phyloP scores from a whole-genome alignment of 2,329 filamentous ascomycete genomes.

The Zymoseptoria passerinii region DNA sequence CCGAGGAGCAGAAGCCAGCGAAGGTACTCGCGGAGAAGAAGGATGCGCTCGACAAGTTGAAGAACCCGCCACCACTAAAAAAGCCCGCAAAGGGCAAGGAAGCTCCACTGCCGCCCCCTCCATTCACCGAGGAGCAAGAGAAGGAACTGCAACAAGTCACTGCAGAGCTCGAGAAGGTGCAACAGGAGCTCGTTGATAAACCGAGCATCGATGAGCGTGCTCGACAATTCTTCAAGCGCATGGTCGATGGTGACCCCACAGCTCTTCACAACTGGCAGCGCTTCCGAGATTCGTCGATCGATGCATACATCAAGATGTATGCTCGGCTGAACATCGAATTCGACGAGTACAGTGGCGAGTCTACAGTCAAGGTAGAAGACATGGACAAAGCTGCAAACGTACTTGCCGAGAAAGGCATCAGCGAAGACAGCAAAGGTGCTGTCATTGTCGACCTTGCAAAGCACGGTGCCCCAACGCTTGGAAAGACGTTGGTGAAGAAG shows the following conservation, averaged over 20 bases:
- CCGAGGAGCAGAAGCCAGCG: constrained; percentile 57
- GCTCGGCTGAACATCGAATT: constrained; percentile 57
- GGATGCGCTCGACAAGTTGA: constrained; percentile 34
- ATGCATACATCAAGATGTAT: constrained; percentile 57
- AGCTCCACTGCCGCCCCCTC: constrained; percentile 26
- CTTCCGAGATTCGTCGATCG: constrained; percentile 56
- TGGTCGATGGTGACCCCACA: constrained; percentile 54
- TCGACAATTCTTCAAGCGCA: constrained; percentile 60
- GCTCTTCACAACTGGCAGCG: constrained; percentile 55
- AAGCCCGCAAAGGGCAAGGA: constrained; percentile 40
- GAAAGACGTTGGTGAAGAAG: constrained; percentile 58
- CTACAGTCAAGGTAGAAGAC: constrained; percentile 54
- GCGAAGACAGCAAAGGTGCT: constrained; percentile 57
- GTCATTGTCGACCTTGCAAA: constrained; percentile 63
- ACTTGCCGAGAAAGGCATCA: constrained; percentile 52
- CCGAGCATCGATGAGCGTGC: constrained; percentile 64
- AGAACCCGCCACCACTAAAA: constrained; percentile 33
- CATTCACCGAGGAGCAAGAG: constrained; percentile 39
- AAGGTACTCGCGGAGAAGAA: constrained; percentile 42
- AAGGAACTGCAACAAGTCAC: constrained; percentile 41
- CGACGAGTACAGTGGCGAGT: constrained; percentile 62
- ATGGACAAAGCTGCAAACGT: constrained; percentile 52
- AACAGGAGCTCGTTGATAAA: constrained; percentile 42
- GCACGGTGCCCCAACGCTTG: constrained; percentile 58
- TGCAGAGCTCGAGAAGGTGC: constrained; percentile 40